Base-by-base conservation (phyloP, 345 rosid species). In the Hibiscus mutabilis region DNA sequence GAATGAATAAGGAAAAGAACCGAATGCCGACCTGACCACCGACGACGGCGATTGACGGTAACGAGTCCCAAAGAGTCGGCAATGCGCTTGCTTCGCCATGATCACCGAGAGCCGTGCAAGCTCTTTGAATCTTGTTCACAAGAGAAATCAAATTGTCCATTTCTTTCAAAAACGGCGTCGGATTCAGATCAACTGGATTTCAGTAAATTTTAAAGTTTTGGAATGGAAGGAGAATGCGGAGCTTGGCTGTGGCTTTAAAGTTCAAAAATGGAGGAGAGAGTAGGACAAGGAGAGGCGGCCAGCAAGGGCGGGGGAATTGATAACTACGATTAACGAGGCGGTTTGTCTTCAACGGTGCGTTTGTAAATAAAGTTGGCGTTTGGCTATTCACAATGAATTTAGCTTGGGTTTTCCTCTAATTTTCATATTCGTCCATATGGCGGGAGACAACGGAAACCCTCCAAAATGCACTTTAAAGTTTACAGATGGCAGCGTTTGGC, bases 101-200 rank as follows among this genome's bases (percentile, higher is more conserved):
- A 78, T 95, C 99, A 58, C 99, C 99, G 1, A 95, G 98, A 71
- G 99, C 98, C n/a, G 99, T 95, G 76, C 99, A 95, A 73, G 98
- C 99, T 87, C 99, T 90, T n/a, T n/a, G n/a, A n/a, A n/a, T n/a
- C n/a, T 79, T 95, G 84, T 95, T 95, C 10, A 95, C 97, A 25
- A 95, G 83, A 29, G 97, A 84, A 74, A 95, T 95, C 81, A 95
- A 79, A 80, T 88, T 95, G 76, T 95, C 99, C 99, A 95, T 95
- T 52, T 71, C 24, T 18, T 6, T 57, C 53, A n/a, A 44, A 21
- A 2, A 24, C 58, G 68, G 29, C 14, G 29, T n/a, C 56, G 33
- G 66, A 29, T 47, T 29, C 74, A 64, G 79, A 72, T 75, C 63
- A 29, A 13, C 57, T 75, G 58, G 84, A 81, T 77, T 73, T 68